phyloP scores from a whole-genome alignment of 2,329 filamentous ascomycete species.

The Ophiostoma ips region DNA sequence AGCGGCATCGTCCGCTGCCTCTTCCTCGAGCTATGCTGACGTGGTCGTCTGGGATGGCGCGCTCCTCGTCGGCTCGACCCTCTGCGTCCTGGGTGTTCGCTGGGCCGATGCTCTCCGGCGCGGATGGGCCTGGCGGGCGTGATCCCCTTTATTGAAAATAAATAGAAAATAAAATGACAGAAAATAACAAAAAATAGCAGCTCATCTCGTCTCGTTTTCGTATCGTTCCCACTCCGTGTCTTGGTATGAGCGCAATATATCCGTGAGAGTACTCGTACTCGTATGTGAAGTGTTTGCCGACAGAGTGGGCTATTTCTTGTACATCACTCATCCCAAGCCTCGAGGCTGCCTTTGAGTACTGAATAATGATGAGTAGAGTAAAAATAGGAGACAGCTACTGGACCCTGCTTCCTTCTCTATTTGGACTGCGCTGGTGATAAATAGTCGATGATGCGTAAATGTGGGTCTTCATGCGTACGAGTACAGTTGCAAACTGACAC shows the following conservation, averaged over 20 bases:
- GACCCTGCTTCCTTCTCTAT: neutral
- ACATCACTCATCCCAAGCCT: too few species aligned
- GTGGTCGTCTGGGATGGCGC: conserved; percentile 29
- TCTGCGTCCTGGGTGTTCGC: conserved; percentile 28
- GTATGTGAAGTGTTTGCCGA: too few species aligned
- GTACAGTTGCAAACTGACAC: conserved; percentile 3
- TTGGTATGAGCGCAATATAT: too few species aligned
- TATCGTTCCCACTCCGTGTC: too few species aligned
- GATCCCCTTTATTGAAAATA: neutral
- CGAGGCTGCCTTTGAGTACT: too few species aligned
- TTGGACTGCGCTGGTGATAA: neutral
- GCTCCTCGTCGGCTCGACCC: conserved; percentile 24
- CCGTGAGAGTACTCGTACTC: too few species aligned
- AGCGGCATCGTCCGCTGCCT: neutral
- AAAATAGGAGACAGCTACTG: too few species aligned
- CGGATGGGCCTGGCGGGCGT: conserved; percentile 13
- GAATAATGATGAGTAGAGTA: too few species aligned
- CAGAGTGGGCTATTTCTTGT: too few species aligned
- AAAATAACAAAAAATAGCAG: too few species aligned
- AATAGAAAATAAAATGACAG: too few species aligned
- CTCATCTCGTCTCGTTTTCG: neutral
- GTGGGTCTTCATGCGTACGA: neutral
- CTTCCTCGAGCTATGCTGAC: conserved; percentile 19
- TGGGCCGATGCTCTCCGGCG: conserved; percentile 18
- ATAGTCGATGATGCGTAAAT: neutral